Base-by-base conservation (phyloP, 768 basidiomycete species). In the Suillus placidus region DNA sequence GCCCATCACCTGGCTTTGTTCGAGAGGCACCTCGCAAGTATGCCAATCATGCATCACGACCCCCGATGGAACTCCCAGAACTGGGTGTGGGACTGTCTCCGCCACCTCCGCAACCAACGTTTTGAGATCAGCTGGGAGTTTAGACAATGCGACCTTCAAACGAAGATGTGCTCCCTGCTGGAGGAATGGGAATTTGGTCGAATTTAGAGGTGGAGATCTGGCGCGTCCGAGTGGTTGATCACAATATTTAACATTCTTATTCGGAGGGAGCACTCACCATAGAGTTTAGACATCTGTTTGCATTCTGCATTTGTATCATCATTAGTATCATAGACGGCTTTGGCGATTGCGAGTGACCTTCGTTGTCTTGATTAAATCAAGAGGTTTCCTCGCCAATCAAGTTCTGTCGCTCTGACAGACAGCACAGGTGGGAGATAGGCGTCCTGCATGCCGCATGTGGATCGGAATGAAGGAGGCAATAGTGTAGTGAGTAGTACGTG, bases 51-150 rank as follows among this genome's bases (percentile, higher is more conserved):
- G n/a, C 66, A 66, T 67, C 67, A 76, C 6, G 60, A 68, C 4
- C 57, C 55, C 9, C 69, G 64, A 4, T 78, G 75, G 77, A 63
- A 71, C 61, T 67, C 64, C 26, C 77, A 77, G 55, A 64, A 70
- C 2, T 77, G 76, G 76, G 72, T 70, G 58, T 68, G 69, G 26
- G 75, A 77, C 0, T 72, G 67, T 4, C 52, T 71, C 58, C 64
- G 67, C 18, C 56, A 65, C 10, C 34, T 58, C 13, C 38, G 45
- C 1, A 34, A 42, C 35, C 60, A 64, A 4, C 67, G 70, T 20
- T 42, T 77, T 43, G 66, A 63, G 26, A 64, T 70, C 60, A 67
- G 70, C 14, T 67, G 63, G 61, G 52, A 69, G 34, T 18, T 68
- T 38, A 60, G 64, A 34, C 67, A 71, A 40, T 68, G 45, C 47